Conservation (phyloP, 257 asterid species). For the Echites panduratus region DNA sequence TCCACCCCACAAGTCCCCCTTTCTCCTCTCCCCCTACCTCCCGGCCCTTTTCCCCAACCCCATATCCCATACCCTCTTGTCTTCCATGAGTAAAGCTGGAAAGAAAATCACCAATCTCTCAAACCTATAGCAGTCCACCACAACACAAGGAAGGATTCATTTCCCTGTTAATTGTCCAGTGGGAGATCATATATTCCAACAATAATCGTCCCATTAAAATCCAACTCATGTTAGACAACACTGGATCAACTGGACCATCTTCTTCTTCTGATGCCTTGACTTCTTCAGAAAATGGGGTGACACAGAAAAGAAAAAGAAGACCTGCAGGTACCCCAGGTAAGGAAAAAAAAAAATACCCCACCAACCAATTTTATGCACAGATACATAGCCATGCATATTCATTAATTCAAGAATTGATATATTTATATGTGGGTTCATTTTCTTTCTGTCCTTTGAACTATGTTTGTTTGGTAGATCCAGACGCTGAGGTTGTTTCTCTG, state of each 20-base stretch:
- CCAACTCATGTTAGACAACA: conserved; percentile 26
- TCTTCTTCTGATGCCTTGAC: conserved; percentile 29
- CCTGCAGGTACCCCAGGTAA: conserved; percentile 47
- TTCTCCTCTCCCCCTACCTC: not conserved
- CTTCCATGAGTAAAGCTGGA: conserved; percentile 20
- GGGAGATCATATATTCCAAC: not conserved
- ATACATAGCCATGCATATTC: not conserved
- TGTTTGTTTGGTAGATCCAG: conserved; percentile 28
- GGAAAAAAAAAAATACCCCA: not conserved
- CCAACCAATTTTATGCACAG: not conserved
- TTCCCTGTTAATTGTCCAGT: conserved; percentile 9
- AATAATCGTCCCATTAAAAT: conserved; percentile 3
- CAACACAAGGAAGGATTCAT: conserved; percentile 9
- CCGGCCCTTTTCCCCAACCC: not conserved
- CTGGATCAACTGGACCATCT: conserved; percentile 23
- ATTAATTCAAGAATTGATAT: not conserved
- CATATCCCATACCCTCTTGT: conserved; percentile 2
- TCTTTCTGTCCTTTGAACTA: not conserved
- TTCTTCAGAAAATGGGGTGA: conserved; percentile 21
- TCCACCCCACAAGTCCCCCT: not conserved
- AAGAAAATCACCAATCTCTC: not conserved
- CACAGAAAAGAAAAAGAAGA: conserved; percentile 29
- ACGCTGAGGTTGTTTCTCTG: conserved; percentile 36
- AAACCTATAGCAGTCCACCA: not conserved
- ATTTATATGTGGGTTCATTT: too few species aligned